A percentile compares a stretch with the other conserved stretches of the same genome.
Conservation (phyloP, 352 stramenopile species). For the Pythium vanterpoolii region DNA sequence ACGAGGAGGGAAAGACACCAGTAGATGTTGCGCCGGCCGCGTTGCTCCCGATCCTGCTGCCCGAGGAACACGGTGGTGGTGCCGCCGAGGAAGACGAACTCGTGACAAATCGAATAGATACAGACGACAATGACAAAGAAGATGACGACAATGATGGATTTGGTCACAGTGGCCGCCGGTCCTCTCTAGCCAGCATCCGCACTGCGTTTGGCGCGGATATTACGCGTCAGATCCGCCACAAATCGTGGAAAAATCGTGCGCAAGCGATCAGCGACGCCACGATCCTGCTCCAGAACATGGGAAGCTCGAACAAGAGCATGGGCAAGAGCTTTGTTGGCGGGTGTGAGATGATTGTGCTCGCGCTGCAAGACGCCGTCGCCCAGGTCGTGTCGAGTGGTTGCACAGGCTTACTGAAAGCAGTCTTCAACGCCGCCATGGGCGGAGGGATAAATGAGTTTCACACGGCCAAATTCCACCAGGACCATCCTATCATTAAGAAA, state of each 20-base stretch:
- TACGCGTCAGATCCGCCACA: slow-evolving; percentile 43
- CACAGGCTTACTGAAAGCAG: slow-evolving; percentile 53
- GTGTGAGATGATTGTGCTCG: slow-evolving; percentile 54
- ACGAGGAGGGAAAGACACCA: slow-evolving; percentile 54
- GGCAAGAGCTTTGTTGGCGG: slow-evolving; percentile 64
- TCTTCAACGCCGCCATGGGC: slow-evolving; percentile 53
- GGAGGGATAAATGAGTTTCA: slow-evolving; percentile 54
- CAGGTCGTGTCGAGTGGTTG: slow-evolving; percentile 66
- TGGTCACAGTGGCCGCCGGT: slow-evolving; percentile 9
- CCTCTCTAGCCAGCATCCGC: slow-evolving; percentile 28
- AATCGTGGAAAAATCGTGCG: slow-evolving; percentile 58
- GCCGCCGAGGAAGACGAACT: slow-evolving; percentile 25
- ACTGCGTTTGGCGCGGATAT: slow-evolving; percentile 54
- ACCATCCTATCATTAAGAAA: slow-evolving; percentile 41
- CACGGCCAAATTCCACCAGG: slow-evolving; percentile 46
- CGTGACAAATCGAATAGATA: slow-evolving; percentile 17
- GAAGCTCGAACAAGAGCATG: slow-evolving; percentile 29
- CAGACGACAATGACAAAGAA: slow-evolving; percentile 22
- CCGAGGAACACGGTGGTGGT: slow-evolving; percentile 32
- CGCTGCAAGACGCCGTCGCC: slow-evolving; percentile 54
- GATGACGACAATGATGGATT: slow-evolving; percentile 43
- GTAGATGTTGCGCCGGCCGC: slow-evolving; percentile 54
- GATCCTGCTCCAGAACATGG: slow-evolving; percentile 41
- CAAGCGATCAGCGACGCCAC: slow-evolving; percentile 52
- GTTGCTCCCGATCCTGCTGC: slow-evolving; percentile 47